Percentiles rank a stretch among this genome's conserved stretches.
Conservation (phyloP, 2,329 filamentous ascomycete species). For the Magnaporthiopsis incrustans region DNA sequence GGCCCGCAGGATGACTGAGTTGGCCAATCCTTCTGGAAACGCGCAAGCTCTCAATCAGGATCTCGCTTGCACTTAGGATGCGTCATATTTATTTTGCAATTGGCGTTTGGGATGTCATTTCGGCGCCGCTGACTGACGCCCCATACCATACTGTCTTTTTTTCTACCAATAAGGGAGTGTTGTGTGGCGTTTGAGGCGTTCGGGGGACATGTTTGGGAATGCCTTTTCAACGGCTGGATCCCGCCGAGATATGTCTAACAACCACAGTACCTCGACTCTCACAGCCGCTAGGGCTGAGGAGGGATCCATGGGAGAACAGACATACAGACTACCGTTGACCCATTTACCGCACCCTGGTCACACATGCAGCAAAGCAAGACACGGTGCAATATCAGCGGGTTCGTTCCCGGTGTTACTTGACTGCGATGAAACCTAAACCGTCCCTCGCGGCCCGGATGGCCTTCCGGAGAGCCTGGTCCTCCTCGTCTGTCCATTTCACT, state of each 20-base stretch:
- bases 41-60: background rate
- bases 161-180: background rate
- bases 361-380: background rate
- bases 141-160: background rate
- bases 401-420: slow-evolving; percentile 41
- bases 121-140: background rate
- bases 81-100: background rate
- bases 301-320: background rate
- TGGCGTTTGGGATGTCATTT: background rate
- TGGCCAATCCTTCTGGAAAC: background rate
- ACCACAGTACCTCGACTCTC: too few relatives aligned
- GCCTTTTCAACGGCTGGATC: background rate
- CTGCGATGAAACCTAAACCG: slow-evolving; percentile 56
- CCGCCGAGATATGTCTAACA: background rate
- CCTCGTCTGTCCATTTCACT: slow-evolving; percentile 60
- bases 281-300: too few relatives aligned
- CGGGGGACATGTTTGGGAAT: too few relatives aligned
- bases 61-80: background rate
- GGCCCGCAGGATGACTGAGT: background rate
- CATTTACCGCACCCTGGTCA: background rate
- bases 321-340: background rate
- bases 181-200: background rate
- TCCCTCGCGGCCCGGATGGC: slow-evolving; percentile 50
- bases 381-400: too few relatives aligned
- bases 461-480: slow-evolving; percentile 53